Evolutionary conservation across 176 grass and related monocot species (phyloP), one percentile per base, ranked within the genome.

Genomic region (Dendrocalamus sinicus): DNA sequence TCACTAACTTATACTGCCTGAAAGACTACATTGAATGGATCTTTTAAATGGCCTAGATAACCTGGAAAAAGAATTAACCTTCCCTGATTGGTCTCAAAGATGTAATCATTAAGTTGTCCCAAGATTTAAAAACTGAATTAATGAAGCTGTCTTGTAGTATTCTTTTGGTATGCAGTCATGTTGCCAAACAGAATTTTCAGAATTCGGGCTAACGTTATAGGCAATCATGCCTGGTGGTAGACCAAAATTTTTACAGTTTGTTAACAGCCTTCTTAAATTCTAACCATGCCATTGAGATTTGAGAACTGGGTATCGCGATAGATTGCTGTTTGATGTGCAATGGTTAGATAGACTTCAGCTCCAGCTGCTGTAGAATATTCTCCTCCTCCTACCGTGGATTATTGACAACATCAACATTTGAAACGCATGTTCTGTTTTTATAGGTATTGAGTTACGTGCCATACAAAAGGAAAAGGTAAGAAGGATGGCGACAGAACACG

Each of bases 381-480:
- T 44, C 19, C 59, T 62, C 61, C 10, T 62, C 53, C 10, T 74
- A 16, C 20, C 62, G 76, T 83, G 12, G 59, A 61, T 70, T 35
- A 53, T 51, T 55, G 10, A 73, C 37, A 73, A 12, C 39, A 64
- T 45, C 10, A 8, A 62, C 47, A 47, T 57, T 43, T 50, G 35
- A 24, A 76, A 8, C 41, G 6, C 15, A 82, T 54, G 75, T 67
- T 41, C 1, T 84, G 20, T 85, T 30, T 91, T 88, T 59, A 14
- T 73, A 98, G 96, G 62, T 98, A 92, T 2, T 2, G 93, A 96
- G 84, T 79, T 94, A 55, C 78, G 74, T 59, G 90, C 93, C 76
- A 92, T 98, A 82, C 91, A 92, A 51, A 95, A 86, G 53, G 96
- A 88, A 19, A 95, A 92, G 35, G 17, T 94, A 8, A 88, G 88